These are phyloP conservation scores for Effrenium voratum DNA, from an alignment of 73 alveolate species.

Conservation along the genomic window DNA sequence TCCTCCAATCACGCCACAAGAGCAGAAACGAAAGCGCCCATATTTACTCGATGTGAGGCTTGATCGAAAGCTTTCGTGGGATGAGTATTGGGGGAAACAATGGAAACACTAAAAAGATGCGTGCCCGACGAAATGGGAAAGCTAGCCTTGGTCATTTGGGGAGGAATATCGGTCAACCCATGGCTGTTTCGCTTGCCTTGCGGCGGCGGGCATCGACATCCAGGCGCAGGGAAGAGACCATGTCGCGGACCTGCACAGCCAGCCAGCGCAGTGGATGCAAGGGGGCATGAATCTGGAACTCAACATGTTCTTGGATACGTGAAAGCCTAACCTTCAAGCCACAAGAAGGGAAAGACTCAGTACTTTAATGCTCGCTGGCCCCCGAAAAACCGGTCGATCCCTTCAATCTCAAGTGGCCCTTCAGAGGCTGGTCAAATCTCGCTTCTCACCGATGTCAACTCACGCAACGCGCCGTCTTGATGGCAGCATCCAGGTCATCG, in stretches of 20 bases:
- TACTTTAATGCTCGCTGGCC: no score
- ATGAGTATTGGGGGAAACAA: neutral
- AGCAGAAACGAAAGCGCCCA: neutral
- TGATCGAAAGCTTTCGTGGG: neutral
- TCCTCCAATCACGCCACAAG: neutral
- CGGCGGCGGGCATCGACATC: constrained; percentile 93
- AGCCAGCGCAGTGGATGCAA: no score
- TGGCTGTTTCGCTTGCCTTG: constrained; percentile 12
- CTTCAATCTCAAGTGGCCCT: no score
- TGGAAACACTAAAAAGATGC: neutral
- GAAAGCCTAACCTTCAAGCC: no score
- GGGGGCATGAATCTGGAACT: no score
- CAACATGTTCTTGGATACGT: no score
- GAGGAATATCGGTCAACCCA: no score
- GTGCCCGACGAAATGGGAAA: neutral
- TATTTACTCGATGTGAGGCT: neutral
- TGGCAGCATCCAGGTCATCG: constrained; percentile 92
- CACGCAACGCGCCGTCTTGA: constrained; percentile 85
- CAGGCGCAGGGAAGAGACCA: constrained; percentile 93
- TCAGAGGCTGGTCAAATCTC: no score
- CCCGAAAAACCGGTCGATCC: no score
- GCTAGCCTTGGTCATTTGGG: neutral
- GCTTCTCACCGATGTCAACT: no score
- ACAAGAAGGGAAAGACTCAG: no score
- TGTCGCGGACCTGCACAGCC: constrained; percentile 69